Conservation (phyloP, 192 early-diverging fungal genomes). For the Backusella sp. region DNA sequence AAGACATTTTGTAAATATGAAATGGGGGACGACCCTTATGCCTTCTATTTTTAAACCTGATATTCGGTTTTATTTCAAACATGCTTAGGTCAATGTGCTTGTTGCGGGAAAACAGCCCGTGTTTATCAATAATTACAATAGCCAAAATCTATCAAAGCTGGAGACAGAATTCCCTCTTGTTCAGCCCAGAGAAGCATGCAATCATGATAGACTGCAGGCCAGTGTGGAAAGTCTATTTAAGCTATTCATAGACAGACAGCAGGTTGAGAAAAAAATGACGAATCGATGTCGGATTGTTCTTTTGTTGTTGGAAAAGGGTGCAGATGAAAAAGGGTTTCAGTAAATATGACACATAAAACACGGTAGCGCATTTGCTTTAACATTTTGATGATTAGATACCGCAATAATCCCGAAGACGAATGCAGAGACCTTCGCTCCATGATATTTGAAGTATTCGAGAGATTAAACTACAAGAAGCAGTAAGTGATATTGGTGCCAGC, state of each 20-base stretch:
- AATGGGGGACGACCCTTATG: too few relatives aligned
- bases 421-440: slow-evolving; percentile 3
- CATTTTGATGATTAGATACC: background rate
- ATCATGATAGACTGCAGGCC: slow-evolving; percentile 3
- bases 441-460: background rate
- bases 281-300: background rate
- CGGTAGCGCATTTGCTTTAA: background rate
- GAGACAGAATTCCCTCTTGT: background rate
- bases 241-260: background rate
- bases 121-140: background rate
- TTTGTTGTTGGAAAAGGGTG: background rate
- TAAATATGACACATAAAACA: background rate
- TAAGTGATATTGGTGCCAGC: background rate
- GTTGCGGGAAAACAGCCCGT: background rate
- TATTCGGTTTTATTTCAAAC: background rate
- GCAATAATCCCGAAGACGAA: slow-evolving; percentile 2
- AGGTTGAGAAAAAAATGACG: background rate
- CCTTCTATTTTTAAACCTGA: background rate
- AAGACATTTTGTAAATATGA: slow-evolving; percentile 9
- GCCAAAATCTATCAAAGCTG: background rate
- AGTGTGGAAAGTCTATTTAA: background rate
- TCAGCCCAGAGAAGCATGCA: slow-evolving; percentile 1
- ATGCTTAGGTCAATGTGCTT: slow-evolving; percentile 7
- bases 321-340: background rate
- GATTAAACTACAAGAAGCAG: background rate